Base-by-base conservation (phyloP, 2,329 filamentous ascomycete genomes). In the Fusarium torreyae region DNA sequence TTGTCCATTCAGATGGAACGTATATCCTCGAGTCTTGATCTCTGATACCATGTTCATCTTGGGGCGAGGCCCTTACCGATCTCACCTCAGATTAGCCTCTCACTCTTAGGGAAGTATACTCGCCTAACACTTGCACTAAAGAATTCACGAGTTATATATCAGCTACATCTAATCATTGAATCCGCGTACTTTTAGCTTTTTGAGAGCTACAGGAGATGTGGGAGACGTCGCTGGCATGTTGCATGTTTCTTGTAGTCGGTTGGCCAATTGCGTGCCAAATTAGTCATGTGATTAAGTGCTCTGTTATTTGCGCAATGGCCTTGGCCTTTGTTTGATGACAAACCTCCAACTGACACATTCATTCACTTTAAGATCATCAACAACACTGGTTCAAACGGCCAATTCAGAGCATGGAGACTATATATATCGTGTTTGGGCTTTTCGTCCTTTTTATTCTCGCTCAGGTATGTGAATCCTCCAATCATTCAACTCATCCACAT, bases 351-450 rank as follows among this genome's bases (percentile, higher is more conserved):
- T 38, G 61, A 33, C 38, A 54, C 34, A 22, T 18, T 51, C 34
- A 39, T 28, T 24, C 20, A 42, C 4, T 15, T 26, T 18, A 11
- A 31, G 10, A 11, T 31, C 28, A 34, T 36, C 20, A 15, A 11
- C 24, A 7, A 24, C 15, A 11, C 24, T 34, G 5, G 9, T 18
- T 8, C 11, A 17, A 18, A 18, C 15, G 8, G 33, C 8, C 18
- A 26, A 15, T 38, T 13, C n/a, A 40, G 2, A 50, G 45, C 26
- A 73, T 72, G 68, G 68, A 73, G 28, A 73, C 56, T 4, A 60
- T 67, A 42, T 71, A 73, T 33, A 69, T 72, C 11, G 42, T 72
- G 17, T 17, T 72, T 11, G 70, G 64, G 9, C 18, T 72, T 28
- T n/a, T 72, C 36, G 57, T 57, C 13, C 26, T 73, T 9, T 65